Evolutionary conservation across 345 rosid genomes (phyloP).

Genomic region (Iberis pinnata): DNA sequence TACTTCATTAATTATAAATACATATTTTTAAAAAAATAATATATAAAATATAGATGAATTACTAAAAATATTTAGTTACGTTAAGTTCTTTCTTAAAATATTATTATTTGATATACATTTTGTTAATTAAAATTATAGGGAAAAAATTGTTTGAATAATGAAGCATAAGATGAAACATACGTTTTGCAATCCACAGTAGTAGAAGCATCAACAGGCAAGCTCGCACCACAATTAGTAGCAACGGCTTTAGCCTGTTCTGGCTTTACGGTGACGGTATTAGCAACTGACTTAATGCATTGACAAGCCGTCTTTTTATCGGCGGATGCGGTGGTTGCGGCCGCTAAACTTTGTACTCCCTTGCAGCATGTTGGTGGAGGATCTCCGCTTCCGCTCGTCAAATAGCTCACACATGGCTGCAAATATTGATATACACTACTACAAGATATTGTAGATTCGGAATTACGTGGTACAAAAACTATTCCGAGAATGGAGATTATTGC

Average conservation of each 20-base stretch:
- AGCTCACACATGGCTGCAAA: conserved; percentile 61
- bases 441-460: conserved; percentile 44
- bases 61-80: too few relatives aligned
- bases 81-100: too few relatives aligned
- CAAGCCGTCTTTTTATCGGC: conserved; percentile 64
- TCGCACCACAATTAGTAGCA: conserved; percentile 51
- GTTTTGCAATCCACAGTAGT: conserved; percentile 59
- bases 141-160: too few relatives aligned
- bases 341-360: conserved; percentile 42
- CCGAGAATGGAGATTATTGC: conserved; percentile 24
- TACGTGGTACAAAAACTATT: conserved; percentile 27
- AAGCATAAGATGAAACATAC: conserved; percentile 38
- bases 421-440: conserved; percentile 54
- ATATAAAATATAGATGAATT: too few relatives aligned
- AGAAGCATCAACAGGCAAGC: conserved; percentile 41
- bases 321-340: conserved; percentile 39
- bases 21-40: too few relatives aligned
- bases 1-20: too few relatives aligned
- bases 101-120: too few relatives aligned
- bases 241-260: conserved; percentile 51
- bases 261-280: conserved; percentile 45
- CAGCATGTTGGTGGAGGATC: conserved; percentile 58
- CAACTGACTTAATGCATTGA: conserved; percentile 53
- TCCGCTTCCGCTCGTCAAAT: conserved; percentile 53
- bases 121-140: too few relatives aligned